Conservation (phyloP, 495 filamentous ascomycete genomes). For the Trichoderma reesei region DNA sequence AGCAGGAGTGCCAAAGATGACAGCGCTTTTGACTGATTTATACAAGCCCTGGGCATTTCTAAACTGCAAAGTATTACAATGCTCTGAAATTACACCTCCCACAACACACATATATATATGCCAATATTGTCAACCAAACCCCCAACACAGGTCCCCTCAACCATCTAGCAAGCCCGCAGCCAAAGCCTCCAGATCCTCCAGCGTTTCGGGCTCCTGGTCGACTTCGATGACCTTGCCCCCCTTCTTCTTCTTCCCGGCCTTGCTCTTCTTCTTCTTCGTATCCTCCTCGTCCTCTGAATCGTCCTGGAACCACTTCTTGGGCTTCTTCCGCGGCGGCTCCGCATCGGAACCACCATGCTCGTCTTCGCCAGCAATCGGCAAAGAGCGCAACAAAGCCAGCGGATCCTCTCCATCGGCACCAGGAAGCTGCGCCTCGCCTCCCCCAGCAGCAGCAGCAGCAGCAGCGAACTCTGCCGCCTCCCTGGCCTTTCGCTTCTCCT, state of each 20-base stretch:
- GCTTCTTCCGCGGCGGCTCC: conserved; percentile 32
- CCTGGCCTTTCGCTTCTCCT: conserved; percentile 70
- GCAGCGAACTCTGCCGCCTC: conserved; percentile 49
- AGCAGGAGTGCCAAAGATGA: background rate
- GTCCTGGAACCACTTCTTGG: conserved; percentile 40
- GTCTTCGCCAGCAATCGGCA: conserved; percentile 36
- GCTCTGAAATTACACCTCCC: background rate
- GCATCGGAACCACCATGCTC: conserved; percentile 20
- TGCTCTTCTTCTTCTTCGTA: conserved; percentile 13
- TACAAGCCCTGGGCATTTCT: background rate
- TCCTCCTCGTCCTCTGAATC: conserved; percentile 33
- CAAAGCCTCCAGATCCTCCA: conserved; percentile 84
- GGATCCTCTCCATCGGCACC: conserved; percentile 33
- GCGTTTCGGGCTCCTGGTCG: conserved; percentile 61
- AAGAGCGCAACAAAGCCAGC: conserved; percentile 37
- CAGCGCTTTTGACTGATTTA: background rate
- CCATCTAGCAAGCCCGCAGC: conserved; percentile 70
- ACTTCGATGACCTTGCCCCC: conserved; percentile 43
- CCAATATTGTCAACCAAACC: background rate
- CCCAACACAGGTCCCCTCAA: conserved; percentile 13
- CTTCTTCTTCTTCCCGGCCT: conserved; percentile 28
- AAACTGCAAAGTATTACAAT: background rate
- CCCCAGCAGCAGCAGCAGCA: conserved; percentile 28
- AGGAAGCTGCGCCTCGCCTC: conserved; percentile 19
- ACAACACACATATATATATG: background rate